Base-by-base conservation (phyloP, 495 filamentous ascomycete species). In the Penicillium verhagenii region DNA sequence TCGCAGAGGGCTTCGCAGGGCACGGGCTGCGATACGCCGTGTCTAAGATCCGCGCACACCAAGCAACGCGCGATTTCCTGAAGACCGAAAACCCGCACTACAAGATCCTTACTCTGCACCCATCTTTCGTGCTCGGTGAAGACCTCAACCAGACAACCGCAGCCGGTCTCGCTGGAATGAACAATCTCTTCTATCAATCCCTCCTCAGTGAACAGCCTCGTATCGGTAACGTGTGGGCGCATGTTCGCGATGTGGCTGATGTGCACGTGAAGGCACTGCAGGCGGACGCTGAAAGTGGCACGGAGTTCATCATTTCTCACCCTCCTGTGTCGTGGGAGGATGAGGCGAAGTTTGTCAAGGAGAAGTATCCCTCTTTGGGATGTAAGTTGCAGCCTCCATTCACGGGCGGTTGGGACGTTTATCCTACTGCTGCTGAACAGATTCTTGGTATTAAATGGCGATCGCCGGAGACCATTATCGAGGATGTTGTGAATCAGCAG, bases 341-440 rank as follows among this genome's bases (percentile, higher is more conserved):
- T 20, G 58, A 71, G 4, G 49, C 28, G 1, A 16, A 8, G 8
- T 64, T 70, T 53, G 50, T 70, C 3, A 66, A 54, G 37, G 28
- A 48, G 40, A 60, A 65, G 46, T 76, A 69, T 56, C 66, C 72
- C 2, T 25, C 29, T 1, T 29, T 71, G 0, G 55, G 42, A 2
- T 42, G 56, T 37, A 58, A 63, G 31, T 29, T 64, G 52, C 45
- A 66, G 42, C 54, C 53, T 46, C 57, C 53, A 2, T 61, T 72
- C 43, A 54, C 50, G 14, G 37, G 8, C 1, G 24, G 23, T 60
- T 86, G 78, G 5, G 74, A 76, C 19, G 82, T 73, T 0, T 78
- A 79, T 1, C 77, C 74, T 47, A 83, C 82, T 3, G 86, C 67
- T 16, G 82, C 82, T 3, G 59, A 69, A 48, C 60, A 57, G 31